Evolutionary conservation across 768 basidiomycete genomes (phyloP).

Genomic region (Astraeus odoratus): DNA sequence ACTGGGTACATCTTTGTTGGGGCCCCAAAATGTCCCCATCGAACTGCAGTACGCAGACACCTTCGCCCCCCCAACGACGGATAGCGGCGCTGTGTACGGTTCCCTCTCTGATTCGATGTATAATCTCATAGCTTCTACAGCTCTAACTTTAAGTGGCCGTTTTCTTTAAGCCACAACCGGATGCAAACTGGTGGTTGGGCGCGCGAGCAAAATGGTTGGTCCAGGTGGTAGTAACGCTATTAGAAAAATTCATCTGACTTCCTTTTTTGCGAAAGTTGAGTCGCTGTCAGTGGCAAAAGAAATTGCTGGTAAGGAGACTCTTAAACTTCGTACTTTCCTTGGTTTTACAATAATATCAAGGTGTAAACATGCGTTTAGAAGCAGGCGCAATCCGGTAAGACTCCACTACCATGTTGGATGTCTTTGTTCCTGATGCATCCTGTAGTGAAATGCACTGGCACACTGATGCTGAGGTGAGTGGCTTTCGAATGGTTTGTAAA

Average conservation of each 20-base stretch:
- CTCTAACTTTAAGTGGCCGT: conserved; percentile 56
- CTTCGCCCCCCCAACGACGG: conserved; percentile 57
- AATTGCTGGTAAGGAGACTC: conserved; percentile 22
- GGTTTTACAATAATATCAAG: background rate
- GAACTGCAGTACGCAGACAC: conserved; percentile 50
- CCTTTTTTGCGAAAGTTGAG: conserved; percentile 21
- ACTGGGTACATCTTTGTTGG: conserved; percentile 43
- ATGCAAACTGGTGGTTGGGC: conserved; percentile 62
- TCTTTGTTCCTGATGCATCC: conserved; percentile 1
- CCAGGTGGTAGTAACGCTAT: background rate
- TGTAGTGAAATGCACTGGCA: conserved; percentile 41
- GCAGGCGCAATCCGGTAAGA: conserved; percentile 35
- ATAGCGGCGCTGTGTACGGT: conserved; percentile 43
- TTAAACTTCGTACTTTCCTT: background rate
- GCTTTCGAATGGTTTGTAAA: background rate
- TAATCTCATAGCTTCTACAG: conserved; percentile 12
- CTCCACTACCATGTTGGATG: background rate
- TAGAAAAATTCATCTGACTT: background rate
- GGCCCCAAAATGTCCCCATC: conserved; percentile 51
- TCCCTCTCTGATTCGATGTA: background rate
- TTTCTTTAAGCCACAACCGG: conserved; percentile 53
- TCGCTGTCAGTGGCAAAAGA: conserved; percentile 34
- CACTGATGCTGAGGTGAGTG: conserved; percentile 24
- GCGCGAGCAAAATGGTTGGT: conserved; percentile 50
- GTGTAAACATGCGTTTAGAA: conserved; percentile 37